Conservation (phyloP, 176 grass and related monocot genomes). For the Ananas comosus region DNA sequence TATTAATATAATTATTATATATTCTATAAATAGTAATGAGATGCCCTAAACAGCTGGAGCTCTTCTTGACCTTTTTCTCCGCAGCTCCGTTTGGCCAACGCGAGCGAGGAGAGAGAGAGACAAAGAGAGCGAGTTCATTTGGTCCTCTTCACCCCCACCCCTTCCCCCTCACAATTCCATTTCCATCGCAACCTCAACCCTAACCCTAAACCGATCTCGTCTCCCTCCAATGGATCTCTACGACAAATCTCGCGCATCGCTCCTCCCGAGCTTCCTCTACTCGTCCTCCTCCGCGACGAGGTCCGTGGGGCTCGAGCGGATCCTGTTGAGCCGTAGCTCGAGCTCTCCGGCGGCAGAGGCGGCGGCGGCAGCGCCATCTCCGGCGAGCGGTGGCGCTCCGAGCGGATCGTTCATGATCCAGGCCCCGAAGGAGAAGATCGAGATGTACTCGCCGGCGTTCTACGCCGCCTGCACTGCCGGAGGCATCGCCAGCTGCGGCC, state of each 20-base stretch:
- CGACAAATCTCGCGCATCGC: conserved; percentile 64
- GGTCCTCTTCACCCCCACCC: no score
- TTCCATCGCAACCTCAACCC: conserved; percentile 17
- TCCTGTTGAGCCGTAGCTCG: conserved; percentile 20
- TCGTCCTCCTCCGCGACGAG: conserved; percentile 27
- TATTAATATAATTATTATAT: not conserved
- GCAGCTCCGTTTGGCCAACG: not conserved
- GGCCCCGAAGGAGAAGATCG: conserved; percentile 68
- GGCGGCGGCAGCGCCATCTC: not conserved
- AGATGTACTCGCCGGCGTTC: conserved; percentile 71
- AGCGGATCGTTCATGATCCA: conserved; percentile 45
- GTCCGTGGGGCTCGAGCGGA: conserved; percentile 24
- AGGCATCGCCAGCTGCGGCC: conserved; percentile 87
- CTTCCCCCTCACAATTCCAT: not conserved
- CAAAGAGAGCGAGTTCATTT: no score
- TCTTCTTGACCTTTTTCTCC: not conserved
- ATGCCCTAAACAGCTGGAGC: conserved; percentile 28
- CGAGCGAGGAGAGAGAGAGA: not conserved
- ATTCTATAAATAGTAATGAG: not conserved
- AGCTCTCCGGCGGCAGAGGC: conserved; percentile 3
- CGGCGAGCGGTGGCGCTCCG: not conserved
- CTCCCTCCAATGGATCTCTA: conserved; percentile 49
- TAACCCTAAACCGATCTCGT: conserved; percentile 1
- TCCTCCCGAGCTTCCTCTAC: conserved; percentile 77
- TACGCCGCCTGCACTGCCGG: conserved; percentile 87